These are phyloP conservation scores for Saccharomyces hybrid DNA, from an alignment of 1,139 yeast genomes.

Conservation along the genomic window DNA sequence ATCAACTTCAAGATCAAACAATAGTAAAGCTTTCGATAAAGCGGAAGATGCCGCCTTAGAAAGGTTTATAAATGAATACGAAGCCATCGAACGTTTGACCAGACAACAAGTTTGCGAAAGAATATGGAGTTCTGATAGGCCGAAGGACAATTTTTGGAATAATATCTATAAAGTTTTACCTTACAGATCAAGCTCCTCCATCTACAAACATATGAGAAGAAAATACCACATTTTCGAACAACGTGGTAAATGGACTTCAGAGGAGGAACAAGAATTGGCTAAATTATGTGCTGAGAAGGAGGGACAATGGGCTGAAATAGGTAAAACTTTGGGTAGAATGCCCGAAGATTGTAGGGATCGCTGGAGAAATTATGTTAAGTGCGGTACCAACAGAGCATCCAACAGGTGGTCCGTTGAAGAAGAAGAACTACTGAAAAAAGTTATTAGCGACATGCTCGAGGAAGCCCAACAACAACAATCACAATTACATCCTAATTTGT, in stretches of 20 bases:
- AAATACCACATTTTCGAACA: slow-evolving; percentile 80
- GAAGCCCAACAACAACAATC: slow-evolving; percentile 15
- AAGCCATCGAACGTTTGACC: slow-evolving; percentile 52
- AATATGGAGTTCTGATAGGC: slow-evolving; percentile 81
- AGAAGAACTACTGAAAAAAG: slow-evolving; percentile 51
- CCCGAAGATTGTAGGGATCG: slow-evolving; percentile 96
- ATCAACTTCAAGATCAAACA: slow-evolving; percentile 27
- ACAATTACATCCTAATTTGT: not conserved
- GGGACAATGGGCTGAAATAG: slow-evolving; percentile 86
- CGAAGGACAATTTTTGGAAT: slow-evolving; percentile 88
- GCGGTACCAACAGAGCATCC: slow-evolving; percentile 66
- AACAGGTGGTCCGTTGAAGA: slow-evolving; percentile 78
- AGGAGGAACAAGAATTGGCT: slow-evolving; percentile 64
- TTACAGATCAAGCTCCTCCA: slow-evolving; percentile 75
- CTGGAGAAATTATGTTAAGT: slow-evolving; percentile 90
- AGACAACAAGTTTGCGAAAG: slow-evolving; percentile 69
- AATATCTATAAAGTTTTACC: slow-evolving; percentile 69
- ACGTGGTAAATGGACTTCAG: slow-evolving; percentile 82
- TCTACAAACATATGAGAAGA: slow-evolving; percentile 86
- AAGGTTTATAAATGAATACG: slow-evolving; percentile 61
- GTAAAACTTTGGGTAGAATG: slow-evolving; percentile 76
- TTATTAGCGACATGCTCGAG: slow-evolving; percentile 42
- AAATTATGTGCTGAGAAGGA: slow-evolving; percentile 57
- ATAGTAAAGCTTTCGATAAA: slow-evolving; percentile 32
- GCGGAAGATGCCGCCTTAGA: slow-evolving; percentile 69